A percentile compares a stretch with the other conserved stretches of the same genome.
Conservation (phyloP, 1,139 yeast species). For the Taphrina populina region DNA sequence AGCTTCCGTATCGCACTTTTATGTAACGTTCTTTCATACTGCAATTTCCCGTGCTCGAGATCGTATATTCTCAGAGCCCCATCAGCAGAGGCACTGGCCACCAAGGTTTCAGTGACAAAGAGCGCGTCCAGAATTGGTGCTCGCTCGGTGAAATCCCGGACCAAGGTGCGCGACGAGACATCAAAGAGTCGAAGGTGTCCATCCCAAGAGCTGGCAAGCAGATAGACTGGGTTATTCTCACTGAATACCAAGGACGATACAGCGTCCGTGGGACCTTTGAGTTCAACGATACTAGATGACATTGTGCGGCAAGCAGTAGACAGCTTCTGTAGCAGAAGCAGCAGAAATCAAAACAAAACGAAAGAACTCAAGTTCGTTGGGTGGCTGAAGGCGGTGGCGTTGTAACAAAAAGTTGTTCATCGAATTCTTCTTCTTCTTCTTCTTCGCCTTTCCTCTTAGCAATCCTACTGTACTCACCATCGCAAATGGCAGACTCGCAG, state of each 20-base stretch:
- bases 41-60: constrained; percentile 35
- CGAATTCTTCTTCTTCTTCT: too few species aligned
- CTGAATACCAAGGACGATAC: constrained; percentile 36
- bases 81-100: constrained; percentile 36
- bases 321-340: too few species aligned
- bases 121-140: constrained; percentile 36
- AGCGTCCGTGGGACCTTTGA: constrained; percentile 34
- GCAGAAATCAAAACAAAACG: too few species aligned
- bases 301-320: too few species aligned
- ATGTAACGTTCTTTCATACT: constrained; percentile 2
- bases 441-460: too few species aligned
- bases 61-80: constrained; percentile 35
- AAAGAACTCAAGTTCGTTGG: too few species aligned
- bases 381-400: too few species aligned
- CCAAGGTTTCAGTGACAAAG: constrained; percentile 34
- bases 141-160: constrained; percentile 39
- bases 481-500: too few species aligned
- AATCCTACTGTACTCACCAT: too few species aligned
- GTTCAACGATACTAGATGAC: constrained; percentile 3
- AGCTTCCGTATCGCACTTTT: constrained; percentile 7
- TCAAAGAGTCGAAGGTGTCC: constrained; percentile 43
- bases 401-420: too few species aligned
- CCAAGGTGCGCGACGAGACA: constrained; percentile 40
- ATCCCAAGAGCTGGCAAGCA: constrained; percentile 49
- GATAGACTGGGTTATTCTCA: constrained; percentile 31